These are phyloP conservation scores for Cryphonectria naterciae DNA, from an alignment of 2,329 filamentous ascomycete species.

Conservation along the genomic window DNA sequence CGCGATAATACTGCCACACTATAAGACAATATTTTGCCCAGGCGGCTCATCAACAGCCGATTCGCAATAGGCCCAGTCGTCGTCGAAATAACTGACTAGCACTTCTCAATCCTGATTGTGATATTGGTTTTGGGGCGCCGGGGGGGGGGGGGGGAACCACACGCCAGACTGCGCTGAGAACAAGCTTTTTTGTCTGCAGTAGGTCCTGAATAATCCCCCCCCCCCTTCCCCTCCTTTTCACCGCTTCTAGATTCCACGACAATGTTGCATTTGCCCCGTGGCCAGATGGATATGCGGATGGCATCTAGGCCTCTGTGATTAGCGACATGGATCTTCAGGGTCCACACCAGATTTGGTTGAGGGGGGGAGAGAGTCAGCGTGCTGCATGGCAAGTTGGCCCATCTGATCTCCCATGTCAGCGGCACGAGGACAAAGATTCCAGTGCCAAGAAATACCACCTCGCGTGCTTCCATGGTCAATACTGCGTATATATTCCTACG, in stretches of 20 bases:
- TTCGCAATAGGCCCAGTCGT: neutral
- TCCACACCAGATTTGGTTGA: neutral
- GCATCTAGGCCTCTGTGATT: neutral
- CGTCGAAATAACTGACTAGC: neutral
- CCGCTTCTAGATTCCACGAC: neutral
- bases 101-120: neutral
- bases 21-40: neutral
- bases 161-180: neutral
- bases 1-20: neutral
- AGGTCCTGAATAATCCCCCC: neutral
- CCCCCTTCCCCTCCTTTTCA: neutral
- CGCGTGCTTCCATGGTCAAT: neutral
- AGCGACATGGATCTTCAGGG: constrained; percentile 14
- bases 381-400: constrained; percentile 1
- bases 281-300: neutral
- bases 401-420: constrained; percentile 9
- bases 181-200: neutral
- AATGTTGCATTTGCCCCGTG: neutral
- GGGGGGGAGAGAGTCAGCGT: neutral
- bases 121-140: neutral
- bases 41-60: neutral
- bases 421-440: constrained; percentile 10
- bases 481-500: neutral
- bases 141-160: neutral
- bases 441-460: constrained; percentile 15